phyloP scores from a whole-genome alignment of 1,284 basidiomycete species.

The Papiliotrema flavescens region DNA sequence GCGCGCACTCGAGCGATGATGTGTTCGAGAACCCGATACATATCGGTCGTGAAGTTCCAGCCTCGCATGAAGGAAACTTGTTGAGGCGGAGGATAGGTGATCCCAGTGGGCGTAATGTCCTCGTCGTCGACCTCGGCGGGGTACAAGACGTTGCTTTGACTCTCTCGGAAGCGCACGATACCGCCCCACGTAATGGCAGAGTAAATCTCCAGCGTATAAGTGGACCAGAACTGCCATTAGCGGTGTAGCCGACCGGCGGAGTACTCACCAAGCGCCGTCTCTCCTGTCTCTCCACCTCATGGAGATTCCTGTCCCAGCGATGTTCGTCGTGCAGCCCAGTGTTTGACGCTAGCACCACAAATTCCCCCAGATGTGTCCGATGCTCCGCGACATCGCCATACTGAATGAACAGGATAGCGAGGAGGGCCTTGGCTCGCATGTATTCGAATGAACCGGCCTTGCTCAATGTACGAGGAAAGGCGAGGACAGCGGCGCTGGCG shows the following conservation, averaged over 20 bases:
- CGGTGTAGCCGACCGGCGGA: not conserved
- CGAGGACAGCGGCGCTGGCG: conserved; percentile 17
- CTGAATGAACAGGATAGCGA: conserved; percentile 32
- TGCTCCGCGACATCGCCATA: conserved; percentile 27
- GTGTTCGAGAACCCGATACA: conserved; percentile 33
- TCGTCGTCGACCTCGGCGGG: conserved; percentile 22
- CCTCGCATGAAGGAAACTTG: conserved; percentile 18
- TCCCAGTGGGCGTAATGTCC: conserved; percentile 7
- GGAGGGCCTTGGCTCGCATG: conserved; percentile 23
- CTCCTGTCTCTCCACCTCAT: conserved; percentile 20
- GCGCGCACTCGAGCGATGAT: conserved; percentile 18
- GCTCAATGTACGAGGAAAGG: conserved; percentile 21
- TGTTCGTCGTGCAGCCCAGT: conserved; percentile 21
- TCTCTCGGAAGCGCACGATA: conserved; percentile 22
- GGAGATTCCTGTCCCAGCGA: conserved; percentile 16
- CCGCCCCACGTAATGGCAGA: conserved; percentile 23
- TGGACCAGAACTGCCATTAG: conserved; percentile 25
- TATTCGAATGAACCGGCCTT: conserved; percentile 24
- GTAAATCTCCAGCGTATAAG: conserved; percentile 29
- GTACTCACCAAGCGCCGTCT: conserved; percentile 20
- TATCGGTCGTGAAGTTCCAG: conserved; percentile 33
- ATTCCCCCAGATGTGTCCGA: conserved; percentile 16
- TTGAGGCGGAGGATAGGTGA: not conserved
- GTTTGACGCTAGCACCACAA: conserved; percentile 11
- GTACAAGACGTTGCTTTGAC: conserved; percentile 22